A percentile compares a stretch with the other conserved stretches of the same genome.
phyloP scores from a whole-genome alignment of 2,329 filamentous ascomycete genomes.

The Stagonosporopsis tanaceti region DNA sequence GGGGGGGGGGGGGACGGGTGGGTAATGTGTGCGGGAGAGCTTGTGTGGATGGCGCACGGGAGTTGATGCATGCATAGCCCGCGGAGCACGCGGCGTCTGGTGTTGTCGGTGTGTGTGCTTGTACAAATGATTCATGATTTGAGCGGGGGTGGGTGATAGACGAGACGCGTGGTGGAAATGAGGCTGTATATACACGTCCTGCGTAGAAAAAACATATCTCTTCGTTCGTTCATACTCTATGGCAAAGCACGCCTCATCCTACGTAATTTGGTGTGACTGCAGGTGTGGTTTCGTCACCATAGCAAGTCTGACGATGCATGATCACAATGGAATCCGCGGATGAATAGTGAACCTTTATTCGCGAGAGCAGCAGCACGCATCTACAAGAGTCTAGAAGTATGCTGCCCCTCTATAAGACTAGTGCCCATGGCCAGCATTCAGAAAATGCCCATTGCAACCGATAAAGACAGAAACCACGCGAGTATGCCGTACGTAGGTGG shows the following conservation, averaged over 20 bases:
- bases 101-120: neutral
- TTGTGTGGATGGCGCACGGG: neutral
- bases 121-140: neutral
- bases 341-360: slow-evolving; percentile 1
- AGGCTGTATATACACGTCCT: neutral
- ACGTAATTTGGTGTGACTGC: too few relatives aligned
- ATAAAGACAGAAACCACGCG: slow-evolving; percentile 14
- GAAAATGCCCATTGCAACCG: slow-evolving; percentile 1
- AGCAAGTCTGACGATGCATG: too few relatives aligned
- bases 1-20: neutral
- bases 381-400: slow-evolving; percentile 6
- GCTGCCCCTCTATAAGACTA: slow-evolving; percentile 7
- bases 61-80: neutral
- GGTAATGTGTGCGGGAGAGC: neutral
- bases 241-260: too few relatives aligned
- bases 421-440: neutral
- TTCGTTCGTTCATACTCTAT: too few relatives aligned
- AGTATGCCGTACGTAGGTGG: slow-evolving; percentile 10
- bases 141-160: neutral
- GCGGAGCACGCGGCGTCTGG: neutral
- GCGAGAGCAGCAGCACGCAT: slow-evolving; percentile 13
- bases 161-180: neutral
- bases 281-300: too few relatives aligned
- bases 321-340: too few relatives aligned
- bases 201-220: neutral